A percentile compares a stretch with the other conserved stretches of the same genome.
Conservation (phyloP, 1,284 basidiomycete genomes). For the Porogramme epimiltina region DNA sequence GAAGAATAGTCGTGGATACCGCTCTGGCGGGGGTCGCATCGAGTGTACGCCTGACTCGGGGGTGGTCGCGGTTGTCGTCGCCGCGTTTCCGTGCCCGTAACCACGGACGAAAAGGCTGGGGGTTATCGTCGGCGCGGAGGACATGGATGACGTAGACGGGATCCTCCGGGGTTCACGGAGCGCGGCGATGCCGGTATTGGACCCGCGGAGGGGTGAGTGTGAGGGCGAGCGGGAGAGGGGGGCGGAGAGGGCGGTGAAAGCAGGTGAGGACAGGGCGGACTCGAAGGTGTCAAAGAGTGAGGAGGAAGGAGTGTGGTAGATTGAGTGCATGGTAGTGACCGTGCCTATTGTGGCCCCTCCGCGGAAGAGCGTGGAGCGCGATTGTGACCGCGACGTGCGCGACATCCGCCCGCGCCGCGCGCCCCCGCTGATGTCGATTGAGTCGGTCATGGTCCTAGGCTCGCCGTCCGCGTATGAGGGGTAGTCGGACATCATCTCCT, state of each 20-base stretch:
- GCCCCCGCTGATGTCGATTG: constrained; percentile 32
- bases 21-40: constrained; percentile 40
- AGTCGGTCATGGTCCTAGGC: constrained; percentile 29
- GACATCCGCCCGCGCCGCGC: constrained; percentile 31
- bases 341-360: constrained; percentile 52
- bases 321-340: constrained; percentile 54
- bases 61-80: constrained; percentile 23
- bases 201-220: constrained; percentile 21
- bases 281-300: constrained; percentile 55
- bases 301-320: constrained; percentile 75
- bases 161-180: constrained; percentile 33
- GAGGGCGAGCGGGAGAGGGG: constrained; percentile 31
- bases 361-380: constrained; percentile 42
- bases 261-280: constrained; percentile 62
- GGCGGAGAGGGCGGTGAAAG: constrained; percentile 35
- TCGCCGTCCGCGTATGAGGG: constrained; percentile 14
- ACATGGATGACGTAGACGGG: constrained; percentile 46
- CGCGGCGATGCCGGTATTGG: not conserved
- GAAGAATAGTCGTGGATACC: constrained; percentile 65
- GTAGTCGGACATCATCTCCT: not conserved
- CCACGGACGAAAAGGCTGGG: constrained; percentile 56
- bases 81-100: no score
- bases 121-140: constrained; percentile 61
- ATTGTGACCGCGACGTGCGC: constrained; percentile 43
- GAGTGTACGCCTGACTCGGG: constrained; percentile 22